Percentiles rank a stretch among this genome's conserved stretches.
These are phyloP conservation scores for Cercospora sp. DNA, from an alignment of 2,329 filamentous ascomycete genomes.

Conservation along the genomic window DNA sequence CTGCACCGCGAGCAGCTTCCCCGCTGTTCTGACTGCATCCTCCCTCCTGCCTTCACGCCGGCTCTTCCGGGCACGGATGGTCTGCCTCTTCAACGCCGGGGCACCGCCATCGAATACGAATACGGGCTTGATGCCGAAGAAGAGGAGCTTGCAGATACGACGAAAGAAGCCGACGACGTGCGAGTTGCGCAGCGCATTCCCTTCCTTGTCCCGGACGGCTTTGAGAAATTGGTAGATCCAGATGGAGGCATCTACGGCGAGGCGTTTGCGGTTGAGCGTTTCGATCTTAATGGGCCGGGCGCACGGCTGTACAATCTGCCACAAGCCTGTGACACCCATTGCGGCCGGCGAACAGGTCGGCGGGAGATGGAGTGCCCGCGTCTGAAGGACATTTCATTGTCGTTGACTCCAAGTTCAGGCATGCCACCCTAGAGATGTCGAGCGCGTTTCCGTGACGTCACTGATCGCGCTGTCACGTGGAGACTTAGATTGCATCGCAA, in stretches of 20 bases:
- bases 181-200: slow-evolving; percentile 91
- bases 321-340: slow-evolving; percentile 98
- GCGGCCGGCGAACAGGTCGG: not conserved
- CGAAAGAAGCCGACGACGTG: slow-evolving; percentile 98
- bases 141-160: slow-evolving; percentile 94
- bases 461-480: not conserved
- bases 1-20: slow-evolving; percentile 87
- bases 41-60: slow-evolving; percentile 85
- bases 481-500: not conserved
- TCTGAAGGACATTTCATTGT: not conserved
- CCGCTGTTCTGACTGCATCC: slow-evolving; percentile 88
- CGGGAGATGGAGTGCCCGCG: not conserved
- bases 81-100: slow-evolving; percentile 85
- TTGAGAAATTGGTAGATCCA: slow-evolving; percentile 99
- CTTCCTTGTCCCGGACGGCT: slow-evolving; percentile 96
- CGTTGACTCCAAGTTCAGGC: not conserved
- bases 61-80: slow-evolving; percentile 74
- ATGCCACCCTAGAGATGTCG: not conserved
- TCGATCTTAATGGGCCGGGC: slow-evolving; percentile 94
- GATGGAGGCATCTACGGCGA: slow-evolving; percentile 96
- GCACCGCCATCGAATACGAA: slow-evolving; percentile 98
- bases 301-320: slow-evolving; percentile 93
- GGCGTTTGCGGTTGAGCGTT: slow-evolving; percentile 90
- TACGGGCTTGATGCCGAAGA: slow-evolving; percentile 92
- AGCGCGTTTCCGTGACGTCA: not conserved